Evolutionary conservation across 2,329 filamentous ascomycete species (phyloP).

Genomic region (Xylaria polymorpha): DNA sequence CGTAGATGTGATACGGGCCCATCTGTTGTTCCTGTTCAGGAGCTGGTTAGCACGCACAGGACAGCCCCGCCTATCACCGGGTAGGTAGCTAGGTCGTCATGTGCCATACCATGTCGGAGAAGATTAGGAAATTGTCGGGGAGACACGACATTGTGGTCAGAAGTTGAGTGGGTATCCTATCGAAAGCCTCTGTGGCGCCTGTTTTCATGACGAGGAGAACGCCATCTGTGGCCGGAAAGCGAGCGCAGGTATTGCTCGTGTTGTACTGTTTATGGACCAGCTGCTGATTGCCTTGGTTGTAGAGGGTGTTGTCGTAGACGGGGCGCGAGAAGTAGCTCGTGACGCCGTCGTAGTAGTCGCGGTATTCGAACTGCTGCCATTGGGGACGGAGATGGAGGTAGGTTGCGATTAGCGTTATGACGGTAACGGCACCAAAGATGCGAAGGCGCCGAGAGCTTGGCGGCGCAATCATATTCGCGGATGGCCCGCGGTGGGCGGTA

Average conservation of each 20-base stretch:
- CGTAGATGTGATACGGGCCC: slow-evolving; percentile 57
- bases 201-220: slow-evolving; percentile 69
- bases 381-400: slow-evolving; percentile 45
- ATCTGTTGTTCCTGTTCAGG: slow-evolving; percentile 59
- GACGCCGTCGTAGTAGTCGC: slow-evolving; percentile 47
- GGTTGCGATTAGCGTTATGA: slow-evolving; percentile 42
- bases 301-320: slow-evolving; percentile 56
- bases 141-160: slow-evolving; percentile 65
- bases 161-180: slow-evolving; percentile 66
- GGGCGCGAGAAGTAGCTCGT: slow-evolving; percentile 45
- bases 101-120: slow-evolving; percentile 61
- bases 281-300: slow-evolving; percentile 52
- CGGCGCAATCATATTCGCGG: slow-evolving; percentile 46
- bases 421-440: slow-evolving; percentile 44
- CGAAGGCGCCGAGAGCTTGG: slow-evolving; percentile 49
- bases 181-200: slow-evolving; percentile 65
- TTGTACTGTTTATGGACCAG: slow-evolving; percentile 52
- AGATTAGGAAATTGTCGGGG: slow-evolving; percentile 67
- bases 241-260: slow-evolving; percentile 54
- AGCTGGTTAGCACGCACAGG: slow-evolving; percentile 19
- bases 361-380: slow-evolving; percentile 48
- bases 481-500: background rate
- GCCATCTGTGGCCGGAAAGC: slow-evolving; percentile 57
- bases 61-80: background rate
- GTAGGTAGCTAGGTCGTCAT: slow-evolving; percentile 19